Conservation (phyloP, 2,329 filamentous ascomycete genomes). For the Neospermospora avenae region DNA sequence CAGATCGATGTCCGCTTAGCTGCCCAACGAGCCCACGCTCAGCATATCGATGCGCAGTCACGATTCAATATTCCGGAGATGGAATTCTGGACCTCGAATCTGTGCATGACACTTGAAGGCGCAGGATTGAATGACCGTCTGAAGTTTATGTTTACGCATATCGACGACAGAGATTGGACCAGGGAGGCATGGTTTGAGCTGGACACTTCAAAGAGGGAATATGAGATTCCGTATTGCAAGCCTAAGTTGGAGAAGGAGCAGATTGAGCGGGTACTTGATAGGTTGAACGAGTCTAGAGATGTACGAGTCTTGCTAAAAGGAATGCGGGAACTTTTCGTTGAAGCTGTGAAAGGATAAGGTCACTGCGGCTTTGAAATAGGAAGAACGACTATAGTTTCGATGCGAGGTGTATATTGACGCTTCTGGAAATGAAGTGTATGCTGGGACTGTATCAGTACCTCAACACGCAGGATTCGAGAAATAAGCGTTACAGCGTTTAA, state of each 20-base stretch:
- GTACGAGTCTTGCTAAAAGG: slow-evolving; percentile 71
- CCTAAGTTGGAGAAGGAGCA: slow-evolving; percentile 80
- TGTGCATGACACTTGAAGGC: slow-evolving; percentile 87
- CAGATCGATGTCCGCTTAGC: slow-evolving; percentile 67
- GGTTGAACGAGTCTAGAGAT: slow-evolving; percentile 77
- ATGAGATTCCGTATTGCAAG: slow-evolving; percentile 75
- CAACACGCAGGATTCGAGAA: not conserved
- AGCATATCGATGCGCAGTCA: slow-evolving; percentile 76
- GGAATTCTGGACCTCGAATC: slow-evolving; percentile 90
- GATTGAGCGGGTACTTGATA: slow-evolving; percentile 72
- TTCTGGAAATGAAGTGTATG: not conserved
- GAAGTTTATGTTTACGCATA: slow-evolving; percentile 84
- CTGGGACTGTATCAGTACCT: not conserved
- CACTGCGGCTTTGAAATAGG: not conserved
- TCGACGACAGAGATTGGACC: slow-evolving; percentile 85
- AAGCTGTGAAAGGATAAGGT: slow-evolving; percentile 48
- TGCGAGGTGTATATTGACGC: not conserved
- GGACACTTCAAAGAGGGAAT: slow-evolving; percentile 75
- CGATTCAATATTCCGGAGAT: slow-evolving; percentile 90
- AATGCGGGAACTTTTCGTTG: slow-evolving; percentile 76
- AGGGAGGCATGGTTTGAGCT: slow-evolving; percentile 93
- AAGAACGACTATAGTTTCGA: not conserved
- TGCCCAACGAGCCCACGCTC: slow-evolving; percentile 69
- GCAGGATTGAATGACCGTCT: slow-evolving; percentile 79
- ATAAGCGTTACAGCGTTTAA: not conserved